Percentiles rank a stretch among this genome's conserved stretches.
Conservation (phyloP, 495 filamentous ascomycete genomes). For the Penicillium longicatenatum region DNA sequence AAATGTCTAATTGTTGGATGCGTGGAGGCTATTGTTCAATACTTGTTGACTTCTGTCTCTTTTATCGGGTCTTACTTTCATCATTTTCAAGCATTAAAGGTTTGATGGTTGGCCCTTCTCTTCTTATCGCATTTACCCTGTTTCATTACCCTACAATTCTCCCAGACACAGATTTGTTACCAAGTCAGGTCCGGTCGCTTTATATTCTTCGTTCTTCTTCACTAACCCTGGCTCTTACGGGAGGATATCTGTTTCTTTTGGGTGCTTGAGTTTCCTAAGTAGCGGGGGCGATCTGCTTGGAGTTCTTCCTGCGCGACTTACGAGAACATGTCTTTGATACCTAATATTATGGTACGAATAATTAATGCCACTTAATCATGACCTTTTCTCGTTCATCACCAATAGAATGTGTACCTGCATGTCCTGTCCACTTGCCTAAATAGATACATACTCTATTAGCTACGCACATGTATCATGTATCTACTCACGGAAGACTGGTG, state of each 20-base stretch:
- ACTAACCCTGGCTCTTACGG: background rate
- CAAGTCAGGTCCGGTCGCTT: background rate
- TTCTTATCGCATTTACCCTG: background rate
- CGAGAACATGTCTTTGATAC: background rate
- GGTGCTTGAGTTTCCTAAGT: no score
- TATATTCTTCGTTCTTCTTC: background rate
- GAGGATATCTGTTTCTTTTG: background rate
- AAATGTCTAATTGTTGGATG: background rate
- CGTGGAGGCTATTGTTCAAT: background rate
- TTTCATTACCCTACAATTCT: background rate
- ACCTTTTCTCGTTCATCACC: background rate
- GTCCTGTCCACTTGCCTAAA: background rate
- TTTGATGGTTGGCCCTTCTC: background rate
- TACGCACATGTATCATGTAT: background rate
- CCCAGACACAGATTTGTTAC: background rate
- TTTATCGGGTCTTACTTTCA: background rate
- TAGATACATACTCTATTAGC: background rate
- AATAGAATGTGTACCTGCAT: background rate
- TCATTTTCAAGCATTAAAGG: background rate
- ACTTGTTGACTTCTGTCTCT: background rate
- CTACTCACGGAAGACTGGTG: background rate
- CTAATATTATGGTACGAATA: background rate
- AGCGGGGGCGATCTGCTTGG: background rate
- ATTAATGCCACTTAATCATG: no score
- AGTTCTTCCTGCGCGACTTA: background rate